Percentiles rank a stretch among this genome's conserved stretches.
Conservation (phyloP, 2,329 filamentous ascomycete species). For the Thermomyces lanuginosus region DNA sequence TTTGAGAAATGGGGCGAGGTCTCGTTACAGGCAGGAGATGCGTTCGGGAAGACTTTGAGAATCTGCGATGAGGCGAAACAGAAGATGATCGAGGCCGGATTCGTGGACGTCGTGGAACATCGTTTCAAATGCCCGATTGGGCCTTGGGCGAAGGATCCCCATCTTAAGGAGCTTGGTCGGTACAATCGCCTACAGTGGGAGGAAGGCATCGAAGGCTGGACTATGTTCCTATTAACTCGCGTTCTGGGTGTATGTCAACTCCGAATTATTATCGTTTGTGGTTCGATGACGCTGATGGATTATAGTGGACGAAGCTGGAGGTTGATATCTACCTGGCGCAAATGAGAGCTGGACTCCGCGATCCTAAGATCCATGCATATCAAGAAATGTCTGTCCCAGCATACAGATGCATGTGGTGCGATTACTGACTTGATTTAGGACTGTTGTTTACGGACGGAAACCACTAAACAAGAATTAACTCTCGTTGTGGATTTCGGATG, state of each 20-base stretch:
- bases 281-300: neutral
- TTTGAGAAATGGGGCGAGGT: constrained; percentile 4
- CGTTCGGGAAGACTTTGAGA: constrained; percentile 4
- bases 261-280: neutral
- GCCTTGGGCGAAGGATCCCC: constrained; percentile 6
- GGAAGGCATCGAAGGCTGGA: constrained; percentile 4
- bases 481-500: no score
- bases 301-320: constrained; percentile 3
- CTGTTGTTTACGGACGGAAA: constrained; percentile 3
- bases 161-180: constrained; percentile 5
- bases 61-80: constrained; percentile 5
- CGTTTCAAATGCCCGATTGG: constrained; percentile 5
- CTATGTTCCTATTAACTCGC: constrained; percentile 4
- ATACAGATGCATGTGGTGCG: neutral
- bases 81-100: constrained; percentile 5
- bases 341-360: constrained; percentile 2
- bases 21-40: constrained; percentile 3
- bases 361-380: constrained; percentile 4
- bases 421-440: constrained; percentile 2
- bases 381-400: constrained; percentile 4
- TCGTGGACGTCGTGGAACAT: constrained; percentile 4
- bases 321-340: constrained; percentile 4
- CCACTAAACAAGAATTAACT: no score
- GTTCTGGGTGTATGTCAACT: constrained; percentile 1
- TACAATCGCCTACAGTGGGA: constrained; percentile 3